Evolutionary conservation across 768 basidiomycete genomes (phyloP), one percentile per base, ranked within the genome.

Genomic region (Galerina sulciceps): DNA sequence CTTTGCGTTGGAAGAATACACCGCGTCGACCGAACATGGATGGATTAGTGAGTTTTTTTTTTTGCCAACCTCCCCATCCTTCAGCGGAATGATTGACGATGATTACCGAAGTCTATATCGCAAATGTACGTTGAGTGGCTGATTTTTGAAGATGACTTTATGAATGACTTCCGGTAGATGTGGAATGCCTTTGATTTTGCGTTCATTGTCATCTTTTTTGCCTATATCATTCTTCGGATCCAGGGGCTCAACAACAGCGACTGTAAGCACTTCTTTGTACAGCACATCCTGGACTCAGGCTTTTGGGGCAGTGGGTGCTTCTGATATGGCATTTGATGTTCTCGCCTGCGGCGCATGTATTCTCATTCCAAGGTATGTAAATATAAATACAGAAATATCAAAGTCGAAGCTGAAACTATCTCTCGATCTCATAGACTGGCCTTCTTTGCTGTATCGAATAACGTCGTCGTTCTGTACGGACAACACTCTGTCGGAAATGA

Each of bases 161-260:
- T 48, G 35, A 17, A 45, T 43, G 31, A 10, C 23, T 10, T 26
- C 14, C 41, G 48, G 17, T 64, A 95, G 91, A 86, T 95, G 62
- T 96, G 94, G 94, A 96, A 94, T 68, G 88, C 86, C 5, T 94
- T 96, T 64, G 94, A 93, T 72, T 87, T 90, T 20, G 80, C 83
- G 0, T 93, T 93, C 69, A 81, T 87, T 59, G 58, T 85, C 22
- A 78, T 94, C 47, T 93, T 90, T 71, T 65, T 91, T 22, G 78
- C 78, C 6, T 96, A 92, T 69, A 68, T 90, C 2, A 79, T 71
- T 6, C 73, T 93, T 58, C 84, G 94, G 42, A 73, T 86, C 48
- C 81, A 83, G 62, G 93, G 91, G 0, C 74, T 94, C 13, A 65
- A 77, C 13, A 63, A 74, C 55, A 67, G 75, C 26, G 80, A 93